Evolutionary conservation across 2,329 filamentous ascomycete species (phyloP), one percentile per base, ranked within the genome.

Genomic region (Aspergillus spinulosporus): DNA sequence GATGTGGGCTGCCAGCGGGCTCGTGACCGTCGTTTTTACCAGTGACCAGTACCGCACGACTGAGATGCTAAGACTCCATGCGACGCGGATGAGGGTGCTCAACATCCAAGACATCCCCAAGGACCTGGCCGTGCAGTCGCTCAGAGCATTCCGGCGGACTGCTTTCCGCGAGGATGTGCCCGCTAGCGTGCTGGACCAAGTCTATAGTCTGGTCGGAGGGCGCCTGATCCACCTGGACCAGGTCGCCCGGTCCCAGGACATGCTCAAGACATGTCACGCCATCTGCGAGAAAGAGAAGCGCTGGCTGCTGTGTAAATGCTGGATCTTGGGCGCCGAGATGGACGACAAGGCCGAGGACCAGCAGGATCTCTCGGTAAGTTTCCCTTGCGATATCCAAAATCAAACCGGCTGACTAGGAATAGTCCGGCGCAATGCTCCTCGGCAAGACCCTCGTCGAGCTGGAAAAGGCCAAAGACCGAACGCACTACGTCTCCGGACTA

Each of bases 301-400:
- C 0, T 92, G 89, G 89, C 87, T 92, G 64, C 74, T 92, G 14
- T 92, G 90, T 73, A 86, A 88, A 68, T 91, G 88, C 68, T 88
- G 88, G 78, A 89, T 92, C 50, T 79, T 92, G 1, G 89, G 89
- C n/a, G 79, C 76, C 57, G 86, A 87, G 60, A 92, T 88, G 88
- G 94, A 97, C 64, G 94, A 97, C 73, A 95, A 99, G 70, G 94
- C 97, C 63, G 97, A 97, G 87, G 91, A 97, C 68, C 90, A 97
- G 73, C 92, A 97, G 71, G 97, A 97, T 73, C 96, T 91, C 80
- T 90, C 92, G 43, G 88, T 91, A 79, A 75, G 86, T 37, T 42
- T 5, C 21, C 36, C 6, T 12, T 15, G 21, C 21, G 8, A n/a
- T 12, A 34, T 43, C n/a, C 6, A 2, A n/a, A 4, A 8, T 2